phyloP scores from a whole-genome alignment of 1,284 basidiomycete genomes.

The Rhizoctonia solani region DNA sequence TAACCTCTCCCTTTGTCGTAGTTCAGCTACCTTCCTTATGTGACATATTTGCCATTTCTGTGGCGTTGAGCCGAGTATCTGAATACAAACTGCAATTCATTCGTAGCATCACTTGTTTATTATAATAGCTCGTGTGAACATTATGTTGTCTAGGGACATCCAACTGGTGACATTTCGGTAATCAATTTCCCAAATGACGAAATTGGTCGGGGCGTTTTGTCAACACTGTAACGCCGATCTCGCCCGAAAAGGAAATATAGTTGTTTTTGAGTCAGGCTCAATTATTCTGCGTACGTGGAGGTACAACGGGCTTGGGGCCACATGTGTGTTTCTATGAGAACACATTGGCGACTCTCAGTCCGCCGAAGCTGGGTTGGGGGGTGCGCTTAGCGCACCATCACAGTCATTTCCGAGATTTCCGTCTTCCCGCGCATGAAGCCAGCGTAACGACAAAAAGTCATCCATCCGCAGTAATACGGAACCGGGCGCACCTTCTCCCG shows the following conservation, averaged over 20 bases:
- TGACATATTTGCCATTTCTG: not conserved
- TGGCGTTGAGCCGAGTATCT: not conserved
- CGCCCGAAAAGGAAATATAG: constrained; percentile 11
- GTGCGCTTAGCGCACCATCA: not conserved
- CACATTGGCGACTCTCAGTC: too few species aligned
- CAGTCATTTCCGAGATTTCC: not conserved
- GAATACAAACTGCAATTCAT: constrained; percentile 7
- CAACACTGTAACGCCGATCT: constrained; percentile 17
- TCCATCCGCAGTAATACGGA: constrained; percentile 8
- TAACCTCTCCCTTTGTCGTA: not conserved
- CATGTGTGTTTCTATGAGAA: too few species aligned
- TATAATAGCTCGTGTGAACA: too few species aligned
- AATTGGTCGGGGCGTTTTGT: constrained; percentile 15
- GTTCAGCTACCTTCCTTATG: not conserved
- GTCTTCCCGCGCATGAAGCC: not conserved
- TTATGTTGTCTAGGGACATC: too few species aligned
- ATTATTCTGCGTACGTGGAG: too few species aligned
- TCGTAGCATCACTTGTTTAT: not conserved
- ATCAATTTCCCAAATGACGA: not conserved
- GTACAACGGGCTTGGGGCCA: too few species aligned
- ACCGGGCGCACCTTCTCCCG: not conserved
- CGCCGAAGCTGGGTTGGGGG: too few species aligned
- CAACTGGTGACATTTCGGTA: too few species aligned
- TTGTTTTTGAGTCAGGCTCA: too few species aligned
- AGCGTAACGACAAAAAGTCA: constrained; percentile 3